These are phyloP conservation scores for Diaporthe humulicola DNA, from an alignment of 2,329 filamentous ascomycete species.

Conservation along the genomic window DNA sequence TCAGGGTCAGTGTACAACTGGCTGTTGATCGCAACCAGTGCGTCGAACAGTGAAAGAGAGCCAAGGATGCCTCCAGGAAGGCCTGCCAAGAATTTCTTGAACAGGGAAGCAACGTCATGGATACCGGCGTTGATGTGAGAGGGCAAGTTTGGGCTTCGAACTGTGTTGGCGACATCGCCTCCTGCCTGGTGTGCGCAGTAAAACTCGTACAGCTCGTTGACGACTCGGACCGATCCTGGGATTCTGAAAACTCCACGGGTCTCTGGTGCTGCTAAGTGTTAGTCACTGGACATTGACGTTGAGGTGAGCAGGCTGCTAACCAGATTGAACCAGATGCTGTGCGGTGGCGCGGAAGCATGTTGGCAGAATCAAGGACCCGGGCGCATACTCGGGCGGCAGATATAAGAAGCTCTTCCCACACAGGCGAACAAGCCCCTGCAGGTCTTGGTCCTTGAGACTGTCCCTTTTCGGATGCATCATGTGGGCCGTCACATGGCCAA, in stretches of 20 bases:
- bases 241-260: conserved; percentile 74
- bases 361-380: conserved; percentile 69
- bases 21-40: conserved; percentile 71
- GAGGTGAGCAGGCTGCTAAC: conserved; percentile 51
- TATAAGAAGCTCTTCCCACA: conserved; percentile 74
- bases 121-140: conserved; percentile 69
- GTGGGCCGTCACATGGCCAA: conserved; percentile 67
- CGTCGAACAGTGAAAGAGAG: conserved; percentile 71
- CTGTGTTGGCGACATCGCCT: conserved; percentile 67
- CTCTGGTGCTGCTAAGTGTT: conserved; percentile 49
- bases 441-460: conserved; percentile 61
- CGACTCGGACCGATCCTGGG: conserved; percentile 68
- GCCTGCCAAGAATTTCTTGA: conserved; percentile 74
- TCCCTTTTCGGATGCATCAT: conserved; percentile 59
- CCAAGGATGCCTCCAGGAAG: conserved; percentile 77
- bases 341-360: conserved; percentile 76
- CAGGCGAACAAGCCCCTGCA: conserved; percentile 72
- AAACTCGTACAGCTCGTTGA: conserved; percentile 73
- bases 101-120: conserved; percentile 76
- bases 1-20: conserved; percentile 67
- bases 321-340: conserved; percentile 73
- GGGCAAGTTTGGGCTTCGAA: conserved; percentile 71
- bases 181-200: conserved; percentile 67
- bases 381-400: conserved; percentile 70
- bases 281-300: conserved; percentile 33